A percentile compares a stretch with the other conserved stretches of the same genome.
phyloP scores from a whole-genome alignment of 2,329 filamentous ascomycete genomes.

The Microcera coccophila region DNA sequence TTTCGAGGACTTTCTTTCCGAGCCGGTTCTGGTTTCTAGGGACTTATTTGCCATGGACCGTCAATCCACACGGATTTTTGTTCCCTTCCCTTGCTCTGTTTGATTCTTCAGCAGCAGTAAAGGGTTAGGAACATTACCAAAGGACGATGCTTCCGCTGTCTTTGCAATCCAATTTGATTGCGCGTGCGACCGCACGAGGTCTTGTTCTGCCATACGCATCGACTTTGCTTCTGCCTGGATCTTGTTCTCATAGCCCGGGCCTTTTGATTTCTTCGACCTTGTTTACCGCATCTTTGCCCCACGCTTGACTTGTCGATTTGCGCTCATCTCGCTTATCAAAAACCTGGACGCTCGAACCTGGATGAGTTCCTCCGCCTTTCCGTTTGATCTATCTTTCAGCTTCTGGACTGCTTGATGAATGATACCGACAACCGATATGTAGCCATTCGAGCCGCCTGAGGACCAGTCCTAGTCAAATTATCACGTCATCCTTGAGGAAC shows the following conservation, averaged over 20 bases:
- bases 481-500: neutral
- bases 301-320: neutral
- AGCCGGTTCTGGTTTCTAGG: neutral
- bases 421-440: neutral
- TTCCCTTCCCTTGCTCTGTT: conserved; percentile 10
- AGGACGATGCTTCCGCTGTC: conserved; percentile 3
- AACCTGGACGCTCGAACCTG: neutral
- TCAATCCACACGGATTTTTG: conserved; percentile 3
- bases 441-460: neutral
- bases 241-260: too few relatives aligned
- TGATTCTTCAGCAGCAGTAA: conserved; percentile 10
- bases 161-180: conserved; percentile 34
- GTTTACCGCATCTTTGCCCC: too few relatives aligned
- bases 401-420: neutral
- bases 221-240: neutral
- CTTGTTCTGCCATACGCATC: neutral
- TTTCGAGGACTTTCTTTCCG: neutral
- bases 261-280: too few relatives aligned
- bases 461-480: neutral
- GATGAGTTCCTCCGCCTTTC: neutral
- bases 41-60: neutral
- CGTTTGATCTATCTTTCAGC: neutral
- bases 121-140: neutral
- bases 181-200: conserved; percentile 29
- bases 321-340: neutral